Evolutionary conservation across 805 yeast genomes (phyloP), one percentile per base, ranked within the genome.

Genomic region (Diddensiella santjacobensis): DNA sequence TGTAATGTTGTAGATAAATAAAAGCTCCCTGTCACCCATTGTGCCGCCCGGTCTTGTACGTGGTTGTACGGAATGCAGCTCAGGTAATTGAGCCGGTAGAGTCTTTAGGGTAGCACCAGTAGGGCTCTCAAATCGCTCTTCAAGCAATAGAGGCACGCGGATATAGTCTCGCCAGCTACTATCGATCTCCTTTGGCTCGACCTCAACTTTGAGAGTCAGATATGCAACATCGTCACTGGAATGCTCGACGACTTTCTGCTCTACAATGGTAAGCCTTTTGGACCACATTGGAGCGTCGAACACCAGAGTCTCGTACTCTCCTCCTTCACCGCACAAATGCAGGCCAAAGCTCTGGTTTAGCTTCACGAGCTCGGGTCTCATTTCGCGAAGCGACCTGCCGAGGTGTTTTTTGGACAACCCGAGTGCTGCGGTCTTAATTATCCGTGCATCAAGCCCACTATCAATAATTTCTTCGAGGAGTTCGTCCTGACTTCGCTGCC

Each of bases 261-360:
- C 68, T 1, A 57, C 63, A 15, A 84, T 65, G 5, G 66, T 68
- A 39, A 73, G 48, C 33, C 78, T 80, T 40, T 76, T 70, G 26
- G 68, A 69, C 68, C 91, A 93, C 51, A 87, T 83, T 0, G 96
- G 95, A 1, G 95, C 87, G 65, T 93, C 96, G 23, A 93, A 71
- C 2, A 91, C 98, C 56, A 91, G 70, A 0, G 96, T 84, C 64
- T 93, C 99, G 65, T 88, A 93, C 65, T 93, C 99, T 1, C 99
- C 99, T 29, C 99, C 99, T 71, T 93, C 99, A 11, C 99, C 99
- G 69, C 99, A 93, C 0, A 93, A 81, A 64, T 91, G 96, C 11
- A 90, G 86, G 1, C 90, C 95, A 66, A 79, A 90, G 64, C 71
- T 68, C 6, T 62, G 51, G 62, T 89, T 84, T 51, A 90, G 68